Base-by-base conservation (phyloP, 2,329 filamentous ascomycete genomes). In the Cladophialophora immunda region DNA sequence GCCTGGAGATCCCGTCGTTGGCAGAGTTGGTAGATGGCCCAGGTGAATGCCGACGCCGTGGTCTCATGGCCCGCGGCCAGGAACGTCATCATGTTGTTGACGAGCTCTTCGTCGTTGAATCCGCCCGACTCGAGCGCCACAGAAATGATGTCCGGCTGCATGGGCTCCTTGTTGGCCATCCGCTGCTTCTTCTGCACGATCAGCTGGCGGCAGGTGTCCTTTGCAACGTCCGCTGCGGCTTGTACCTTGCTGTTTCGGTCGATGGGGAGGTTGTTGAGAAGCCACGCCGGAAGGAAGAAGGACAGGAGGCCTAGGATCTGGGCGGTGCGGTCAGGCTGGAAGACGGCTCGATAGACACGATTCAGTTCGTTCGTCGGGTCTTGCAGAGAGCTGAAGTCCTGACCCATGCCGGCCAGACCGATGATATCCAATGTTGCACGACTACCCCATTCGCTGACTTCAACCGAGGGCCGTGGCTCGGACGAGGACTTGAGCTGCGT, bases 81-180 rank as follows among this genome's bases (percentile, higher is more conserved):
- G 81, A 96, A 95, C 0, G 92, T 96, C 92, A 96, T 95, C 76
- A 95, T 86, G 79, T 97, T 93, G 76, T 95, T 91, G 38, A 93
- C 87, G n/a, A 97, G 86, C 67, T 92, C 88, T 57, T 93, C 90
- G 69, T 95, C 92, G 13, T 81, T 86, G 78, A 96, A 95, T 5
- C 84, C 87, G 55, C 91, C 91, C 45, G 89, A 92, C 75, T 90
- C 86, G 56, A 97, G 82, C 17, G 93, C 93, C 0, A 94, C 90
- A 0, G 90, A 92, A 36, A 97, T 82, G 65, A 97, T 95, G 76
- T 97, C 93, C 7, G 87, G 78, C 54, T 89, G 88, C 27, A 79
- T 78, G 66, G 85, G 81, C 66, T 84, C 67, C 76, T 79, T 66
- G 50, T 81, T 79, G 62, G 81, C 78, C 25, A 89, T 74, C 55